Percentiles rank a stretch among this genome's conserved stretches.
phyloP scores from a whole-genome alignment of 495 filamentous ascomycete genomes.

The Penicillium steckii region DNA sequence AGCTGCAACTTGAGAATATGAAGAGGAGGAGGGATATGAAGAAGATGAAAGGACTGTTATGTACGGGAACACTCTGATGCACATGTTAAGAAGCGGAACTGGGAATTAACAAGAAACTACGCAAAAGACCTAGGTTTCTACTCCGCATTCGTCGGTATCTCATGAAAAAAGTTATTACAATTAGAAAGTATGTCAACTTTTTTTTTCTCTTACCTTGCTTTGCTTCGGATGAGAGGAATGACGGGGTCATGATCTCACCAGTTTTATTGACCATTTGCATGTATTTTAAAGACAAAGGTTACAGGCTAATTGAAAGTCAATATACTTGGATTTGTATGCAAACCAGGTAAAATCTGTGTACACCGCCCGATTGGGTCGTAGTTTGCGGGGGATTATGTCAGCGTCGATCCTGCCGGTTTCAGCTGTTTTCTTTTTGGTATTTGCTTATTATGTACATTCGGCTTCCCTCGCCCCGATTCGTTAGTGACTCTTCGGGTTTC shows the following conservation, averaged over 20 bases:
- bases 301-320: no score
- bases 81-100: background rate
- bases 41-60: background rate
- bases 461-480: conserved; percentile 15
- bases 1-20: no score
- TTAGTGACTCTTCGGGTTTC: background rate
- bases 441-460: no score
- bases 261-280: no score
- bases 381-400: conserved; percentile 24
- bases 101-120: no score
- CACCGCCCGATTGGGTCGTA: background rate
- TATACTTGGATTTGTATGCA: no score
- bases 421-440: background rate
- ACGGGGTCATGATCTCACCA: conserved; percentile 1
- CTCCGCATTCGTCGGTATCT: background rate
- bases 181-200: no score
- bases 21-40: background rate
- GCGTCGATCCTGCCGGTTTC: conserved; percentile 9
- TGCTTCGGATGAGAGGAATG: background rate
- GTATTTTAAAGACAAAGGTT: no score
- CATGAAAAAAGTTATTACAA: no score
- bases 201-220: no score
- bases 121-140: background rate
- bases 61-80: background rate
- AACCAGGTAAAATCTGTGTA: no score